Conservation (phyloP, 148 eudicot genomes). For the Dianthus caryophyllus region DNA sequence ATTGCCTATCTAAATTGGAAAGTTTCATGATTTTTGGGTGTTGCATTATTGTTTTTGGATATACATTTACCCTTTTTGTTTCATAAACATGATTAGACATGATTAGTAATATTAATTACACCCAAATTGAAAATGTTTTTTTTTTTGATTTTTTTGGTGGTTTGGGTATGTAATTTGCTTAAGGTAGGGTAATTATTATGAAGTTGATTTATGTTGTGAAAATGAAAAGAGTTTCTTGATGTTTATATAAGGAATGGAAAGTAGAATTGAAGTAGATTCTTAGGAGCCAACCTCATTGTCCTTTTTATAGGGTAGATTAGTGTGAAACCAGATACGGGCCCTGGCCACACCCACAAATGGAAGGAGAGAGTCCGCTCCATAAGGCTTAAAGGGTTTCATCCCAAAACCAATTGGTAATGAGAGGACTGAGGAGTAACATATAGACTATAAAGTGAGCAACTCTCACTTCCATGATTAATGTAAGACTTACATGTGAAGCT, state of each 20-base stretch:
- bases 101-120: no score
- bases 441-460: no score
- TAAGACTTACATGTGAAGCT: no score
- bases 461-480: no score
- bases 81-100: slow-evolving; percentile 11
- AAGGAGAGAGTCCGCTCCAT: no score
- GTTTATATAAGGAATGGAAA: slow-evolving; percentile 19
- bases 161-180: neutral
- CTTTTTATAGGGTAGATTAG: slow-evolving; percentile 11
- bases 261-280: slow-evolving; percentile 22
- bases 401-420: no score
- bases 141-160: neutral
- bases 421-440: no score
- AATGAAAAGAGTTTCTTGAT: slow-evolving; percentile 3
- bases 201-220: slow-evolving; percentile 16
- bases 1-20: slow-evolving; percentile 35
- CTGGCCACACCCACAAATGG: no score
- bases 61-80: slow-evolving; percentile 32
- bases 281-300: slow-evolving; percentile 22
- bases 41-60: slow-evolving; percentile 29
- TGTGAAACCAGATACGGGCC: no score
- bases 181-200: slow-evolving; percentile 16
- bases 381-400: no score
- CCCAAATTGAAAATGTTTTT: neutral
- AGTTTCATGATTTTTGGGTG: slow-evolving; percentile 27